Evolutionary conservation across 2,329 filamentous ascomycete species (phyloP).

Genomic region (Aureobasidium musti): DNA sequence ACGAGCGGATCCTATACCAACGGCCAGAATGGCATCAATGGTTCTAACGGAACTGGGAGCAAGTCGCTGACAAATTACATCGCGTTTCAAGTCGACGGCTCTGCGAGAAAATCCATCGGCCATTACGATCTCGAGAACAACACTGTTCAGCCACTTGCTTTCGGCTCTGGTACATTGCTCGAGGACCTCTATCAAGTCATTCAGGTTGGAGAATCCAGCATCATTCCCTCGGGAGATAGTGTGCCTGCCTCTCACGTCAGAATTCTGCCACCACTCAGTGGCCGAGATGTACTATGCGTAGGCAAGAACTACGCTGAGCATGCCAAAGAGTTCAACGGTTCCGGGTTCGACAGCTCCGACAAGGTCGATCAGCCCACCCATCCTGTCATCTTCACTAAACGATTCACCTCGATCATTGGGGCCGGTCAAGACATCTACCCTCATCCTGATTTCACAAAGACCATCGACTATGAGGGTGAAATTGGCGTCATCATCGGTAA

Average conservation of each 20-base stretch:
- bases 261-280: slow-evolving; percentile 52
- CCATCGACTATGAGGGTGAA: slow-evolving; percentile 59
- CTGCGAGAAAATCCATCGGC: slow-evolving; percentile 43
- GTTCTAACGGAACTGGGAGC: not conserved
- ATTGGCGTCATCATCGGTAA: slow-evolving; percentile 60
- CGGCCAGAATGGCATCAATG: not conserved
- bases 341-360: slow-evolving; percentile 58
- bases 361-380: slow-evolving; percentile 56
- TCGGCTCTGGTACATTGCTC: slow-evolving; percentile 52
- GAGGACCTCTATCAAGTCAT: slow-evolving; percentile 56
- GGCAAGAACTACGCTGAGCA: slow-evolving; percentile 62
- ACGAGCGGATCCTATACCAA: not conserved
- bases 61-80: slow-evolving; percentile 44
- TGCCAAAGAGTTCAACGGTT: slow-evolving; percentile 59
- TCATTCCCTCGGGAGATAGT: slow-evolving; percentile 42
- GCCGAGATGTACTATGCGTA: slow-evolving; percentile 57
- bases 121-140: slow-evolving; percentile 45
- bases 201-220: slow-evolving; percentile 47
- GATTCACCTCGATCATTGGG: slow-evolving; percentile 56
- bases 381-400: slow-evolving; percentile 60
- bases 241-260: slow-evolving; percentile 44
- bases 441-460: slow-evolving; percentile 53
- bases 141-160: slow-evolving; percentile 50
- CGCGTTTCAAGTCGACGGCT: slow-evolving; percentile 39
- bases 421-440: slow-evolving; percentile 51